Conservation (phyloP, 2,329 filamentous ascomycete genomes). For the Fusarium phyllophilum region DNA sequence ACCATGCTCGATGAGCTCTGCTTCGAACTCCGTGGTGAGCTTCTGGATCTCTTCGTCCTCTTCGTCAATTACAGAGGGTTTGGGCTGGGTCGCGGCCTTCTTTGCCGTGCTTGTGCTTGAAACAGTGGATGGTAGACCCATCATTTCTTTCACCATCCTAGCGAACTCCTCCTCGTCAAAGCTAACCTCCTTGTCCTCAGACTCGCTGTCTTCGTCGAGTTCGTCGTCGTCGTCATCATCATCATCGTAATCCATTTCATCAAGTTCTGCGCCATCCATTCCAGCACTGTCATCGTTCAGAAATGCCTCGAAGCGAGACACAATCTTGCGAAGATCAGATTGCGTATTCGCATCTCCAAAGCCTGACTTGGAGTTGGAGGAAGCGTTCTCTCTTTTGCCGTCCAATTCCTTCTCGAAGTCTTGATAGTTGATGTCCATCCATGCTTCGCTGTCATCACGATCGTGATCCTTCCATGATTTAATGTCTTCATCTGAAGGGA, state of each 20-base stretch:
- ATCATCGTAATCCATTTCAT: slow-evolving; percentile 75
- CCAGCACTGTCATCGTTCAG: slow-evolving; percentile 87
- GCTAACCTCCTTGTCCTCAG: slow-evolving; percentile 78
- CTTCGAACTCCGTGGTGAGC: slow-evolving; percentile 75
- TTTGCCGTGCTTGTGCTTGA: not conserved
- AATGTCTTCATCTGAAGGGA: slow-evolving; percentile 83
- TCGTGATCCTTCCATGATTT: slow-evolving; percentile 68
- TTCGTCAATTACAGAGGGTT: slow-evolving; percentile 49
- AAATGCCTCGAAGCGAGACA: slow-evolving; percentile 92
- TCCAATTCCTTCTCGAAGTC: slow-evolving; percentile 87
- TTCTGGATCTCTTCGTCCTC: slow-evolving; percentile 72
- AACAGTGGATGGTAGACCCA: slow-evolving; percentile 66
- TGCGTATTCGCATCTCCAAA: slow-evolving; percentile 76
- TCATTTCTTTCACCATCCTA: slow-evolving; percentile 91
- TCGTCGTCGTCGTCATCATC: slow-evolving; percentile 60
- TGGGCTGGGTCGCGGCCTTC: slow-evolving; percentile 1
- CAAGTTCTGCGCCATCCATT: slow-evolving; percentile 78
- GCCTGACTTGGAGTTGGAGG: slow-evolving; percentile 51
- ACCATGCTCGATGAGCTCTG: slow-evolving; percentile 75
- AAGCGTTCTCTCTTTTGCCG: slow-evolving; percentile 54
- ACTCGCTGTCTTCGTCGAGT: slow-evolving; percentile 66
- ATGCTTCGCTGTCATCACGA: slow-evolving; percentile 84
- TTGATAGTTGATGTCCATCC: slow-evolving; percentile 91
- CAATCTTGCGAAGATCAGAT: slow-evolving; percentile 87
- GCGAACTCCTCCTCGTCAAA: slow-evolving; percentile 89